Evolutionary conservation across 1,284 basidiomycete genomes (phyloP).

Genomic region (Fistulina hepatica): DNA sequence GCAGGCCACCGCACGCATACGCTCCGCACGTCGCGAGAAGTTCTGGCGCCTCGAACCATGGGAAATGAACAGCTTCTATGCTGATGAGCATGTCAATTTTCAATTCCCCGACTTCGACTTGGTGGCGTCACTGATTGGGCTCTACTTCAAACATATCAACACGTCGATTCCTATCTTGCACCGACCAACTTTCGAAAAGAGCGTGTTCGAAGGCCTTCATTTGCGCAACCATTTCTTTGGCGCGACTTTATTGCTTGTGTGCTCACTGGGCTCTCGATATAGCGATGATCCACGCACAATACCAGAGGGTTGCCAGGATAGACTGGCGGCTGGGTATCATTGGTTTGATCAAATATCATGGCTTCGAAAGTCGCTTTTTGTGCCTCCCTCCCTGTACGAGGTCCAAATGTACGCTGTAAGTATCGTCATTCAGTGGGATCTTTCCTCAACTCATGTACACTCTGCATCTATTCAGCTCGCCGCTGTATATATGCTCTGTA

Average conservation of each 20-base stretch:
- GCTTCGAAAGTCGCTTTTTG: constrained; percentile 37
- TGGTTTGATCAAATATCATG: constrained; percentile 48
- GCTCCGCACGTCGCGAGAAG: constrained; percentile 22
- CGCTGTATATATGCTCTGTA: constrained; percentile 21
- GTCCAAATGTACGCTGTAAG: constrained; percentile 47
- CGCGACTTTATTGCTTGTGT: constrained; percentile 45
- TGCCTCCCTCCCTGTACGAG: constrained; percentile 44
- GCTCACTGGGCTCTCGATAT: constrained; percentile 51
- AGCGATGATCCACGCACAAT: constrained; percentile 53
- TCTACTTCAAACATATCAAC: constrained; percentile 49
- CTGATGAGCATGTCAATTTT: constrained; percentile 20
- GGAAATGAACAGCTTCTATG: constrained; percentile 19
- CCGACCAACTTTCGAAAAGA: constrained; percentile 43
- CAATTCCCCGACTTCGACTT: constrained; percentile 36
- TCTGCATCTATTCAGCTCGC: constrained; percentile 18
- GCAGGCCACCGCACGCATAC: constrained; percentile 11
- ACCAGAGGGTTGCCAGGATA: constrained; percentile 26
- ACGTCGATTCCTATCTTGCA: constrained; percentile 48
- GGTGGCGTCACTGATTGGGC: constrained; percentile 36
- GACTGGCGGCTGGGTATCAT: constrained; percentile 54
- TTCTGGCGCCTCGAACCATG: constrained; percentile 30
- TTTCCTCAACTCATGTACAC: background rate
- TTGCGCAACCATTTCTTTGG: constrained; percentile 41
- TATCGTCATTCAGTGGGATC: constrained; percentile 5
- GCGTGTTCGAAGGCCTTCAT: constrained; percentile 38